Percentiles rank a stretch among this genome's conserved stretches.
Conservation (phyloP, 345 rosid species). For the Murraya paniculata region DNA sequence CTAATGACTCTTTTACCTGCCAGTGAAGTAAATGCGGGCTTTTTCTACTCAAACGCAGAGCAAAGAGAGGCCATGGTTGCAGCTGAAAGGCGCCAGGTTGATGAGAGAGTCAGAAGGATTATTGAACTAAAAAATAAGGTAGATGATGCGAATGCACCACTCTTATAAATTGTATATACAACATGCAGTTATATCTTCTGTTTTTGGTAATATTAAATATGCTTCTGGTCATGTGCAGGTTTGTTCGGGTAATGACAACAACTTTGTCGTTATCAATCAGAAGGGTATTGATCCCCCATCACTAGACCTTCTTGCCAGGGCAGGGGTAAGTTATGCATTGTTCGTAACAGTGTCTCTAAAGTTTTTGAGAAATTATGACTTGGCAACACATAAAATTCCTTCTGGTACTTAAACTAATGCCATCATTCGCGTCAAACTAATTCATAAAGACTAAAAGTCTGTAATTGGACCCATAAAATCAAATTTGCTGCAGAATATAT, state of each 20-base stretch:
- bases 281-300: constrained; percentile 99
- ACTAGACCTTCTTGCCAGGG: constrained; percentile 88
- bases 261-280: constrained; percentile 85
- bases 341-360: background rate
- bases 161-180: background rate
- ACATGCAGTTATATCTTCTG: background rate
- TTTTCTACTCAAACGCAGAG: constrained; percentile 97
- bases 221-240: constrained; percentile 51
- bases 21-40: constrained; percentile 99
- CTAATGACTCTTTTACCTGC: constrained; percentile 37
- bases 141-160: constrained; percentile 1
- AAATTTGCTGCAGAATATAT: background rate
- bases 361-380: background rate
- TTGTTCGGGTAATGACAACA: constrained; percentile 74
- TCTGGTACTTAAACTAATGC: background rate
- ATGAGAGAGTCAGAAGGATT: constrained; percentile 78
- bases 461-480: background rate
- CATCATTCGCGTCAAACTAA: background rate
- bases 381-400: background rate
- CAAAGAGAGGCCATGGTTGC: constrained; percentile 98
- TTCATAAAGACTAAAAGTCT: background rate
- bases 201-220: constrained; percentile 4
- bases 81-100: constrained; percentile 89
- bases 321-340: constrained; percentile 68
- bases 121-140: constrained; percentile 92